Evolutionary conservation across 2,329 filamentous ascomycete genomes (phyloP).

Genomic region (Paecilomyces sp.): DNA sequence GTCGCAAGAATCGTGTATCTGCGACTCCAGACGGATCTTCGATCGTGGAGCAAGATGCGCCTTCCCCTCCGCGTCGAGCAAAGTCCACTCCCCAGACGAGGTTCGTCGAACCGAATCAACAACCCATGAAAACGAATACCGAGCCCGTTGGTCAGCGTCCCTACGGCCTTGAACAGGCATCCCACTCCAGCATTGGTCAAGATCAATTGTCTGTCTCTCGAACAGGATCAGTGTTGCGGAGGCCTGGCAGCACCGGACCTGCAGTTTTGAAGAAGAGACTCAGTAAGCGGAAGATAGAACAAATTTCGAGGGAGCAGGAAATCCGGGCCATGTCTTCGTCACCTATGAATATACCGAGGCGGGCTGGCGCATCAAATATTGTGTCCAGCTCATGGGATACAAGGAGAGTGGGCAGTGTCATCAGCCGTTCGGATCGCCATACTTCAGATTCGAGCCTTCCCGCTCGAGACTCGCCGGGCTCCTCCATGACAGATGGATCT

Average conservation of each 20-base stretch:
- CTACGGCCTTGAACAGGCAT: conserved; percentile 18
- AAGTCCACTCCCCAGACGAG: conserved; percentile 8
- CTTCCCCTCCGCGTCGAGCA: conserved; percentile 5
- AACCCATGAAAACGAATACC: not conserved
- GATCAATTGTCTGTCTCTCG: conserved; percentile 36
- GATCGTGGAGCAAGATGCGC: conserved; percentile 5
- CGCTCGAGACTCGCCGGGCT: conserved; percentile 65
- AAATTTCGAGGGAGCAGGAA: conserved; percentile 75
- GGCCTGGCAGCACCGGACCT: conserved; percentile 52
- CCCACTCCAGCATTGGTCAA: conserved; percentile 29
- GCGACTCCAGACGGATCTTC: conserved; percentile 15
- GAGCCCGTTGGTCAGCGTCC: conserved; percentile 6
- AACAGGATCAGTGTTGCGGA: conserved; percentile 46
- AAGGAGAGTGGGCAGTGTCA: conserved; percentile 55
- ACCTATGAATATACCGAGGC: conserved; percentile 54
- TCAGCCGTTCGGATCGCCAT: conserved; percentile 53
- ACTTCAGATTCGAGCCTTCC: conserved; percentile 70
- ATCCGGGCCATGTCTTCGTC: conserved; percentile 75
- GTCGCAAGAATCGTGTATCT: conserved; percentile 22
- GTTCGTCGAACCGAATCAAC: not conserved
- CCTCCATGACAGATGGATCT: conserved; percentile 66
- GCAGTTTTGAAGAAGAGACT: conserved; percentile 60
- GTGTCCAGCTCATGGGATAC: conserved; percentile 56
- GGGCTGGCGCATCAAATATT: conserved; percentile 54
- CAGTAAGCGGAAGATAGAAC: conserved; percentile 68